A percentile compares a stretch with the other conserved stretches of the same genome.
These are phyloP conservation scores for Verbascum thapsus DNA, from an alignment of 257 asterid species.

Conservation along the genomic window DNA sequence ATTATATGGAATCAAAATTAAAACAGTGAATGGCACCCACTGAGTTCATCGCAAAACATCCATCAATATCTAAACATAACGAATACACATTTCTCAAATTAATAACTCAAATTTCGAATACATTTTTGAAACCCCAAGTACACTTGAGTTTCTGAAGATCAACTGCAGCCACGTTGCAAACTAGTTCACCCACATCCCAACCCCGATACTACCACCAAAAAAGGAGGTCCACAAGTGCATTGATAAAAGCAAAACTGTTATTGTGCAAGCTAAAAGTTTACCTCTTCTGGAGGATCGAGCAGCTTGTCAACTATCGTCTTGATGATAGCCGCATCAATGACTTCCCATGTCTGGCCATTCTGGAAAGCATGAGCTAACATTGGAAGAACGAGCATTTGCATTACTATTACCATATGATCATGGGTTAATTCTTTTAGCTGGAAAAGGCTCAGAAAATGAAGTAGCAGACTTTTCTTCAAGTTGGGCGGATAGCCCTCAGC, in stretches of 20 bases:
- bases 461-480: slow-evolving; percentile 86
- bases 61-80: slow-evolving; percentile 11
- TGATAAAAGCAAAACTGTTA: slow-evolving; percentile 10
- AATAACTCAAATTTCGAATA: slow-evolving; percentile 4
- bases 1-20: neutral
- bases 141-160: neutral
- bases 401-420: slow-evolving; percentile 94
- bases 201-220: neutral
- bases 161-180: slow-evolving; percentile 1
- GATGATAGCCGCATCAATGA: slow-evolving; percentile 82
- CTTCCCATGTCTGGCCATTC: slow-evolving; percentile 98
- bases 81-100: neutral
- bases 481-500: slow-evolving; percentile 94
- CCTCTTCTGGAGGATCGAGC: slow-evolving; percentile 99
- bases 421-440: slow-evolving; percentile 83
- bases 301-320: slow-evolving; percentile 94
- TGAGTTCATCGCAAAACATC: neutral
- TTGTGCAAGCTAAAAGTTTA: slow-evolving; percentile 33
- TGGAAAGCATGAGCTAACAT: slow-evolving; percentile 98
- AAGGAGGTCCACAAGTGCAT: slow-evolving; percentile 1
- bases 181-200: neutral
- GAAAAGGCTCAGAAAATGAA: slow-evolving; percentile 87
- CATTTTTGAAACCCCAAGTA: neutral
- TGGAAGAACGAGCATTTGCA: slow-evolving; percentile 99
- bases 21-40: slow-evolving; percentile 4